Conservation (phyloP, 1,284 basidiomycete genomes). For the Microstroma glucosiphilum region DNA sequence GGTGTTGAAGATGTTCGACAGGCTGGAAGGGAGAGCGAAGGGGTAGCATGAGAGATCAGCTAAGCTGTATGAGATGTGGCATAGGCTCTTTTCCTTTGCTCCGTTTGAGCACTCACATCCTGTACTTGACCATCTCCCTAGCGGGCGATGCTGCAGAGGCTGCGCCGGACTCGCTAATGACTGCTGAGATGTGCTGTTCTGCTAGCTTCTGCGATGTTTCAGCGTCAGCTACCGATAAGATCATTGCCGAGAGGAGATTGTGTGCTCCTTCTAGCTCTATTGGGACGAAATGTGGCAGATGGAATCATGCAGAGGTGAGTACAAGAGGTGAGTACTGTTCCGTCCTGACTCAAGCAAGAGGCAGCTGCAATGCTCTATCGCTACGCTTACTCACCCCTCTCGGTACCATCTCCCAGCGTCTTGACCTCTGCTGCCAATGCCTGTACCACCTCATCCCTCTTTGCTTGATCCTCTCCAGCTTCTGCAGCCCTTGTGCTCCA, state of each 20-base stretch:
- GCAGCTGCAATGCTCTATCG: constrained; percentile 3
- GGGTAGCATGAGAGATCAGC: neutral
- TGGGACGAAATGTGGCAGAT: neutral
- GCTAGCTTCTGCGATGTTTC: constrained; percentile 20
- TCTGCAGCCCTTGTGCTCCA: constrained; percentile 30
- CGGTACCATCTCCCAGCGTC: constrained; percentile 35
- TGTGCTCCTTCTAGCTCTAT: constrained; percentile 44
- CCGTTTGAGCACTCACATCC: constrained; percentile 17
- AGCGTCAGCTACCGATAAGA: constrained; percentile 17
- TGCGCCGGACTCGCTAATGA: neutral
- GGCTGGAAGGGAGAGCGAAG: constrained; percentile 14
- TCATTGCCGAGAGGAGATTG: constrained; percentile 40
- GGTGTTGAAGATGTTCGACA: constrained; percentile 48
- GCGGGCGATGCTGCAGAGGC: neutral
- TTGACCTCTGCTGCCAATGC: constrained; percentile 31
- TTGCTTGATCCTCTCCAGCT: constrained; percentile 18
- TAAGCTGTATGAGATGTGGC: neutral
- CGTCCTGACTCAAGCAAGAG: neutral
- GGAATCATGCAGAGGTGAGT: neutral
- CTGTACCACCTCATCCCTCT: constrained; percentile 25
- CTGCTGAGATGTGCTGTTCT: constrained; percentile 20
- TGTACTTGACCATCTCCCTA: constrained; percentile 22
- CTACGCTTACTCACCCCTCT: constrained; percentile 23
- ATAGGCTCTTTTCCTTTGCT: neutral
- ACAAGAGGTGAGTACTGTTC: neutral